Conservation (phyloP, 2,329 filamentous ascomycete species). For the Paraconiothyrium sp. region DNA sequence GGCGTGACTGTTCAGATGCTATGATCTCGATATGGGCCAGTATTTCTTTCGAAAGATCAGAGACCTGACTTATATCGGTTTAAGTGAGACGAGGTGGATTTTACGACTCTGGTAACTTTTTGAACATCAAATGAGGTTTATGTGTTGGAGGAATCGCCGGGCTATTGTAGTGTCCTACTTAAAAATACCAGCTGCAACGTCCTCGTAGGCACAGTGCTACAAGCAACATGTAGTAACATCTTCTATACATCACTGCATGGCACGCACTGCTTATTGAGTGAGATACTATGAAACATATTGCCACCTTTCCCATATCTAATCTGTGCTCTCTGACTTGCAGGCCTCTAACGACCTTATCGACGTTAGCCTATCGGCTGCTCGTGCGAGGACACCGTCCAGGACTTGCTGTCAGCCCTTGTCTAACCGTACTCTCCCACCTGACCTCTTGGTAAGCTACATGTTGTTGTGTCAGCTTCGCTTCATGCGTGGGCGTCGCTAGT, state of each 20-base stretch:
- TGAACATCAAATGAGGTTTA: too few species aligned
- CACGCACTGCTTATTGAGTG: too few species aligned
- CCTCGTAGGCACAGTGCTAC: too few species aligned
- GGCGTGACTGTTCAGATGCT: not conserved
- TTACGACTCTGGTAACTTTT: too few species aligned
- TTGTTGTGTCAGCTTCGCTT: not conserved
- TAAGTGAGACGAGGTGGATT: not conserved
- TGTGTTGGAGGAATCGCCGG: too few species aligned
- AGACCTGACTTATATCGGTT: not conserved
- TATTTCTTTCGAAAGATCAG: not conserved
- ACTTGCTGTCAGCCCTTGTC: too few species aligned
- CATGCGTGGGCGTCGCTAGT: not conserved
- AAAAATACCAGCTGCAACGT: not conserved
- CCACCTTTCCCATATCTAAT: too few species aligned
- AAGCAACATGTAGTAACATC: too few species aligned
- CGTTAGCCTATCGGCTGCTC: not conserved
- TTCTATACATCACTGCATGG: too few species aligned
- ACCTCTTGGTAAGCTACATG: slow-evolving; percentile 1
- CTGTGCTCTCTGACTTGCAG: too few species aligned
- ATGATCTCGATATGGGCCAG: not conserved
- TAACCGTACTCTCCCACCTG: not conserved
- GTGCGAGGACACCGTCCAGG: not conserved
- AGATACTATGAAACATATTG: too few species aligned
- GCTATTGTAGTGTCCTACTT: not conserved
- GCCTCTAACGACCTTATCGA: too few species aligned